Percentiles rank a stretch among this genome's conserved stretches.
phyloP scores from a whole-genome alignment of 352 stramenopile genomes.

The Phytophthora uliginosa region DNA sequence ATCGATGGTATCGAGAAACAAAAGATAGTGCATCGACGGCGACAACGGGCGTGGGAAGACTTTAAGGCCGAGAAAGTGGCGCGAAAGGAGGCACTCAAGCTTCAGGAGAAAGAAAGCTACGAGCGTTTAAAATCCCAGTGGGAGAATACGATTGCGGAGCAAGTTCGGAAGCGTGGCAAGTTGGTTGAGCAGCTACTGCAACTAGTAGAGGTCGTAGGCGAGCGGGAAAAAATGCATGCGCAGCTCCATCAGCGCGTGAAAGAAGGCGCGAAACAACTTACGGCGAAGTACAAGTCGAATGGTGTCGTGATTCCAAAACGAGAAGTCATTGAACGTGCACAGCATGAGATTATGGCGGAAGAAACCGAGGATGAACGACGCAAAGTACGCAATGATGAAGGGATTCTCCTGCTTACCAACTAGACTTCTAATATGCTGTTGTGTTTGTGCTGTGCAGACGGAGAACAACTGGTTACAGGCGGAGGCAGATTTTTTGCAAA shows the following conservation, averaged over 20 bases:
- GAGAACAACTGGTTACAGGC: conserved; percentile 64
- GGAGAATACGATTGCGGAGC: conserved; percentile 46
- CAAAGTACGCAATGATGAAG: conserved; percentile 24
- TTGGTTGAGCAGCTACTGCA: conserved; percentile 64
- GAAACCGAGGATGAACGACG: conserved; percentile 59
- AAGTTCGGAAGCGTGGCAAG: conserved; percentile 26
- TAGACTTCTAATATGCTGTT: not conserved
- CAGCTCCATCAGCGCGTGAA: conserved; percentile 46
- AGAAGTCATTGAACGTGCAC: conserved; percentile 63
- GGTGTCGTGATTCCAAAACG: conserved; percentile 49
- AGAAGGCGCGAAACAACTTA: conserved; percentile 48
- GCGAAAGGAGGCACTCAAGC: conserved; percentile 54
- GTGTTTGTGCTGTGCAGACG: conserved; percentile 25
- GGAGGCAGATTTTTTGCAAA: conserved; percentile 63
- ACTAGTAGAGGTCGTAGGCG: conserved; percentile 54
- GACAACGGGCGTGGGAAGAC: conserved; percentile 69
- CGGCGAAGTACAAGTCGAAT: conserved; percentile 57
- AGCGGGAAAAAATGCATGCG: conserved; percentile 57
- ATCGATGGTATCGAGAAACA: conserved; percentile 72
- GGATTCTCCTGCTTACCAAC: not conserved
- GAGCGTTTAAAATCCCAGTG: conserved; percentile 55
- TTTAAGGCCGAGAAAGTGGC: conserved; percentile 54
- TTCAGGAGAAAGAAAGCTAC: conserved; percentile 46
- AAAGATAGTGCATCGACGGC: conserved; percentile 62
- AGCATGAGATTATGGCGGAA: conserved; percentile 60